These are phyloP conservation scores for Fusarium mundagurra DNA, from an alignment of 2,329 filamentous ascomycete genomes.

Conservation along the genomic window DNA sequence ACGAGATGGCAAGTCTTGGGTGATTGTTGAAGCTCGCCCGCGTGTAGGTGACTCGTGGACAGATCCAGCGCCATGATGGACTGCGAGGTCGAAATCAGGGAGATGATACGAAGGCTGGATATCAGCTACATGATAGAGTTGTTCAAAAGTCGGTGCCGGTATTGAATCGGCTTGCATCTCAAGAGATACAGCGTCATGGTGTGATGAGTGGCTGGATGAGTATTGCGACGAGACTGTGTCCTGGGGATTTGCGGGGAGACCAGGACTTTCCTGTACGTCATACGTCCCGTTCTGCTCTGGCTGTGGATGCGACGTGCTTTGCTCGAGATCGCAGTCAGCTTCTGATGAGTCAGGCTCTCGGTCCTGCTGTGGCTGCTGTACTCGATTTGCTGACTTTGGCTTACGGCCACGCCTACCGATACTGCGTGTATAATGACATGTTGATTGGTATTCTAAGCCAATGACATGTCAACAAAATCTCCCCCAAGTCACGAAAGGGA, in stretches of 20 bases:
- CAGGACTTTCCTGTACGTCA: neutral
- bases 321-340: neutral
- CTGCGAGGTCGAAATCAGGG: neutral
- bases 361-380: neutral
- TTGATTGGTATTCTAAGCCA: neutral
- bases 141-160: neutral
- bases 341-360: neutral
- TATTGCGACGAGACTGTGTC: neutral
- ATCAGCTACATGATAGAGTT: neutral
- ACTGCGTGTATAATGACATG: neutral
- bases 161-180: neutral
- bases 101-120: neutral
- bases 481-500: rapidly evolving
- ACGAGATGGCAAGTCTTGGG: neutral
- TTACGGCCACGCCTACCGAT: neutral
- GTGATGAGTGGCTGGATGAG: neutral
- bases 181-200: neutral
- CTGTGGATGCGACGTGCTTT: neutral
- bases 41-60: neutral
- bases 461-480: rapidly evolving
- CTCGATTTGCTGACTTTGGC: neutral
- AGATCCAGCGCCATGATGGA: neutral
- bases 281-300: neutral
- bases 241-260: neutral
- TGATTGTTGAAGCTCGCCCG: neutral